Evolutionary conservation across 2,329 filamentous ascomycete species (phyloP), one percentile per base, ranked within the genome.

Genomic region (Bisporella sp.): DNA sequence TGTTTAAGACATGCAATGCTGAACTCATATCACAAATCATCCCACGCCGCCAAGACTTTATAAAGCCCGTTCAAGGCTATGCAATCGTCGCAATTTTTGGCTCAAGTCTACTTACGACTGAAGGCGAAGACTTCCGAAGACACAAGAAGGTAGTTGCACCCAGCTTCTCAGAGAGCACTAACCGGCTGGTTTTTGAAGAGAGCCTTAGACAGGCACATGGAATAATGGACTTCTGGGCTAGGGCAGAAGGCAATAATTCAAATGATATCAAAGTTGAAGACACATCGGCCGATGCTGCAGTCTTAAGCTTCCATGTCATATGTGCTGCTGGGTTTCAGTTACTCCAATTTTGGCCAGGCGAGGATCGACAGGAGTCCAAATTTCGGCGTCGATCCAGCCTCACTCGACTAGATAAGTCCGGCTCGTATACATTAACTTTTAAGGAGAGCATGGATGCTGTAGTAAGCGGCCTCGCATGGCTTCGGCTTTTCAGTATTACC

Each of bases 81-180:
- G 66, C 64, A 13, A 70, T 78, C 11, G 69, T 87, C 31, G 74
- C 81, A 44, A 70, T 85, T 21, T 91, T 85, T 63, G 87, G 87
- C 33, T 74, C 80, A 50, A 92, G 88, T 63, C 76, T 91, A 1
- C 68, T 91, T 29, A 81, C 80, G 0, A 81, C 83, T 2, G 87
- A 91, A 65, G 86, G 86, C 1, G 63, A 71, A 1, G 68, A 77
- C 31, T 92, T 86, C 87, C 81, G 82, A 32, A 75, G 79, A 67
- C 87, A 92, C 64, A 78, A 87, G 54, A 89, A 86, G 67, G 76
- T 83, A 41, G 85, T 82, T 1, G 79, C 82, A 31, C 81, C 85
- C 0, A 80, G 80, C 4, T 91, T 92, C 66, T 88, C 84, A 51
- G 87, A 92, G 69, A 82, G 77, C 68, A 91, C 89, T 65, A 84